These are phyloP conservation scores for Podospora appendiculata DNA, from an alignment of 495 filamentous ascomycete species.

Conservation along the genomic window DNA sequence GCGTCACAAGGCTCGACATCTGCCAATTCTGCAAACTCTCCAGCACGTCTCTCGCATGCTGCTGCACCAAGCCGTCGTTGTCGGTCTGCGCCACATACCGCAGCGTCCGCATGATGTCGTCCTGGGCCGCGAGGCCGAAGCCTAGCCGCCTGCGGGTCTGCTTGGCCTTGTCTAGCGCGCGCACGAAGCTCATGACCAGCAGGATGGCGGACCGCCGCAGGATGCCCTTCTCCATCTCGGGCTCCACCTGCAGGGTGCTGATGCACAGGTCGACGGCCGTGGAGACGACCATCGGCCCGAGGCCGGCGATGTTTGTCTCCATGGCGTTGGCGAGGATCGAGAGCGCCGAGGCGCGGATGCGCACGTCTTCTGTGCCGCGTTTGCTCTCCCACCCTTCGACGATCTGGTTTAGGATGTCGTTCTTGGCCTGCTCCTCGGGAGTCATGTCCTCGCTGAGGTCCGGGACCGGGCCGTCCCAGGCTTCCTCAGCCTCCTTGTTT, in stretches of 20 bases:
- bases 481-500: constrained; percentile 43
- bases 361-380: constrained; percentile 63
- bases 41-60: constrained; percentile 61
- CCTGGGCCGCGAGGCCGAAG: constrained; percentile 52
- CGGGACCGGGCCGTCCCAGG: constrained; percentile 44
- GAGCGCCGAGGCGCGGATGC: constrained; percentile 70
- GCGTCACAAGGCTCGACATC: constrained; percentile 41
- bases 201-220: constrained; percentile 66
- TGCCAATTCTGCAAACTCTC: constrained; percentile 69
- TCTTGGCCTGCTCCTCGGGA: constrained; percentile 39
- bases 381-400: constrained; percentile 67
- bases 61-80: constrained; percentile 62
- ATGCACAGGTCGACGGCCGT: constrained; percentile 61
- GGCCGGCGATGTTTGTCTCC: constrained; percentile 56
- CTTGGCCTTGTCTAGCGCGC: constrained; percentile 52
- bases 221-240: constrained; percentile 56
- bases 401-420: constrained; percentile 53
- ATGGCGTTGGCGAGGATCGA: constrained; percentile 61
- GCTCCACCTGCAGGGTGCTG: constrained; percentile 58
- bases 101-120: constrained; percentile 55
- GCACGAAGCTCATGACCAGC: constrained; percentile 59
- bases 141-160: constrained; percentile 49
- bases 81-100: constrained; percentile 61
- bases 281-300: constrained; percentile 47
- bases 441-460: constrained; percentile 38